Evolutionary conservation across 2,329 filamentous ascomycete genomes (phyloP), one percentile per base, ranked within the genome.

Genomic region (Zelopaecilomyces penicillatus): DNA sequence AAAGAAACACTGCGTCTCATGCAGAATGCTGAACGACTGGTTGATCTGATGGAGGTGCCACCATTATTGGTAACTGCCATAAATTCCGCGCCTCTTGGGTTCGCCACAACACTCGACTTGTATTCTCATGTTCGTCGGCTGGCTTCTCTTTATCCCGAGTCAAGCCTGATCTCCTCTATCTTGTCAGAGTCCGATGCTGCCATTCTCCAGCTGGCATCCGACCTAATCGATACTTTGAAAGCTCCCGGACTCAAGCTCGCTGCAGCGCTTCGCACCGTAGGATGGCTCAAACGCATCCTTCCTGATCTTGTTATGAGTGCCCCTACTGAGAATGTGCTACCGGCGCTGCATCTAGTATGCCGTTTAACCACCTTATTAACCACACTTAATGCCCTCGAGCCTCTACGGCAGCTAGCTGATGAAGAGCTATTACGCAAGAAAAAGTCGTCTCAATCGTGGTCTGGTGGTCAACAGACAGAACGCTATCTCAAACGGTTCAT

Each of bases 401-500:
- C 93, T 0, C 70, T 98, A 8, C 80, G 85, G 34, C 87, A 94
- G 49, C 76, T 98, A 3, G 93, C 93, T 39, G 90, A 97, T 54
- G 87, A 95, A 58, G 91, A 96, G 64, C 82, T 64, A 41, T 59
- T 64, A 38, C 73, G 69, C 10, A 69, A 75, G 48, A 64, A 63
- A 45, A 64, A 71, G 31, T 59, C 64, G 10, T 57, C 62, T 5
- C 59, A 61, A 26, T 63, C 65, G 6, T 85, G 76, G 77, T 79
- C 76, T 3, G 80, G 80, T 1, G 91, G 91, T 0, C 89, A 95
- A 57, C 93, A 97, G 62, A 96, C 90, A 1, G 93, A 97, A 63
- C 78, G 89, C 42, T 98, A 89, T 57, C 69, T 98, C 37, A 98
- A 97, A 64, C 79, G 90, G 39, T 98, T 95, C 64, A 87, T 98